These are phyloP conservation scores for Saccharomycopsis schoenii DNA, from an alignment of 805 yeast genomes.

Conservation along the genomic window DNA sequence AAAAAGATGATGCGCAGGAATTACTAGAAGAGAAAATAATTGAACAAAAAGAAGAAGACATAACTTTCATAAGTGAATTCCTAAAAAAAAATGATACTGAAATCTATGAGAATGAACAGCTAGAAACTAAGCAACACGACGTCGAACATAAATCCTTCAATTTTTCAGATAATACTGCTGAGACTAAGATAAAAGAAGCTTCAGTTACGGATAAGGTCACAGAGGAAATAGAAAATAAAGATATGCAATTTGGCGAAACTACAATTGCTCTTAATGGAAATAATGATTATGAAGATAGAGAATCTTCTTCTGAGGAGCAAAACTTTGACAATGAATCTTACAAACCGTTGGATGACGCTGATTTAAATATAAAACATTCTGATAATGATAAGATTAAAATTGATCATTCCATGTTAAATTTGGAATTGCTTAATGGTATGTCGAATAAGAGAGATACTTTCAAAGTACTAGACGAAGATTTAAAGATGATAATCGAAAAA, in stretches of 20 bases:
- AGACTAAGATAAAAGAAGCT: background rate
- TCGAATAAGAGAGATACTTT: constrained; percentile 13
- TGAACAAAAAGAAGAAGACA: background rate
- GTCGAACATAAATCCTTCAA: background rate
- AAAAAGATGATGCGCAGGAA: background rate
- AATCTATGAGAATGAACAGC: background rate
- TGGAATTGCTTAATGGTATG: background rate
- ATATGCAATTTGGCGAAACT: background rate
- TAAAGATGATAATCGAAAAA: constrained; percentile 14
- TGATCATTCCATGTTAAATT: constrained; percentile 11
- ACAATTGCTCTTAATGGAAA: background rate
- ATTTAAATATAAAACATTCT: background rate
- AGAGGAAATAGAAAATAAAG: background rate
- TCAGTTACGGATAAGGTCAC: background rate
- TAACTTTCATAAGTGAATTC: background rate
- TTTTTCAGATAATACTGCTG: background rate
- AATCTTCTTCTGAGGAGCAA: background rate
- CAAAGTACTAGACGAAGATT: constrained; percentile 11
- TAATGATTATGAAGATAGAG: background rate
- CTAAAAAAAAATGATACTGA: background rate
- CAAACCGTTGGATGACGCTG: no score
- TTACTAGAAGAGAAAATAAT: background rate
- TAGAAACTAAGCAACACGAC: no score
- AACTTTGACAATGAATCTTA: background rate
- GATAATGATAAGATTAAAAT: constrained; percentile 16